Conservation (phyloP, 345 rosid species). For the Ceriops zippeliana region DNA sequence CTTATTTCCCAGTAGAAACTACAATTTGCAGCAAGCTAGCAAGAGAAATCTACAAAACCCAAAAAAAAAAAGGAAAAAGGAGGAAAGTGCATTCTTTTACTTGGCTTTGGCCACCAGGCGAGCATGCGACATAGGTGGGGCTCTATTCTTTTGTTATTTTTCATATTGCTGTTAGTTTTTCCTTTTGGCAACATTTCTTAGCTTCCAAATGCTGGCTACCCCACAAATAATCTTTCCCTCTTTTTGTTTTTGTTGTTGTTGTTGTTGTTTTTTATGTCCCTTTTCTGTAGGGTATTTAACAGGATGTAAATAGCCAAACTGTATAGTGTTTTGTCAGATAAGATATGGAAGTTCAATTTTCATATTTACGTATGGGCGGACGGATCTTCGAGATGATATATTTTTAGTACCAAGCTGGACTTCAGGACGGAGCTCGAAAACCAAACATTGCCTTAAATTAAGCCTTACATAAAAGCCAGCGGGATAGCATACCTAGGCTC, state of each 20-base stretch:
- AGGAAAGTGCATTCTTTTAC: no score
- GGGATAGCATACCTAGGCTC: background rate
- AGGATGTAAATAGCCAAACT: conserved; percentile 2
- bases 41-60: no score
- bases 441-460: no score
- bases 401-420: background rate
- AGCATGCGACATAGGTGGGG: background rate
- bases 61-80: no score
- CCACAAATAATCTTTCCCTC: no score
- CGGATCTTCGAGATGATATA: background rate
- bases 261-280: background rate
- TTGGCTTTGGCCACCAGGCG: no score
- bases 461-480: no score
- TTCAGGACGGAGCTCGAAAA: no score
- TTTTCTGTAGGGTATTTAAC: no score
- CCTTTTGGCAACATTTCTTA: no score
- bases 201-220: no score
- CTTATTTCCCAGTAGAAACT: background rate
- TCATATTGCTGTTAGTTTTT: background rate
- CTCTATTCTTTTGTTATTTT: conserved; percentile 18
- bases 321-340: background rate
- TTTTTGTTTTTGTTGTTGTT: background rate
- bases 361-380: background rate
- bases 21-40: no score
- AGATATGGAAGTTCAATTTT: background rate